Evolutionary conservation across 2,329 filamentous ascomycete genomes (phyloP).

Genomic region (Colletotrichum salicis): DNA sequence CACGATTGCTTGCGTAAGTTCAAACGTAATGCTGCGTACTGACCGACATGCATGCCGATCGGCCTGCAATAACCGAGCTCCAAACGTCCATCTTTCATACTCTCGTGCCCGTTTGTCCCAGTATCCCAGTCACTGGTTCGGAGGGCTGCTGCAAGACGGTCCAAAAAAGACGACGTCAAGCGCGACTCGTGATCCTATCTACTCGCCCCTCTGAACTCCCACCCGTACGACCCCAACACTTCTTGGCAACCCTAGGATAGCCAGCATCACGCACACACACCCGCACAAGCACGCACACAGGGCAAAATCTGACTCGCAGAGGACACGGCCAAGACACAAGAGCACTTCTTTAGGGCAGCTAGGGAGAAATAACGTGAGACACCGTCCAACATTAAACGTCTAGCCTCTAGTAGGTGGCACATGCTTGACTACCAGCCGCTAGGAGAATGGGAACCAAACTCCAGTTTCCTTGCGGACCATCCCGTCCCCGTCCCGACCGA

Average conservation of each 20-base stretch:
- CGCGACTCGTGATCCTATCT: conserved; percentile 14
- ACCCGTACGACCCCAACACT: neutral
- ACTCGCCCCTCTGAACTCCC: neutral
- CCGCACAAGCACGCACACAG: conserved; percentile 17
- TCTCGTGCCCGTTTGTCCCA: neutral
- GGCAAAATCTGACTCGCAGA: conserved; percentile 18
- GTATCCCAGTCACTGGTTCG: conserved; percentile 1
- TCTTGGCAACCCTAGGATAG: conserved; percentile 21
- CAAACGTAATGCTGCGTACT: conserved; percentile 21
- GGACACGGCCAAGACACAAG: conserved; percentile 21
- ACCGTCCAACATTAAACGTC: conserved; percentile 6
- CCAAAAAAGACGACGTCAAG: conserved; percentile 20
- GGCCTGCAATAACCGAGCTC: conserved; percentile 29
- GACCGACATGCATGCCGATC: conserved; percentile 15
- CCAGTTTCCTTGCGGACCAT: conserved; percentile 20
- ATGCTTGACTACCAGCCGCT: neutral
- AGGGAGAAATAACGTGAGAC: conserved; percentile 23
- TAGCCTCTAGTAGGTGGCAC: conserved; percentile 15
- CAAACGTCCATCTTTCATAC: conserved; percentile 3
- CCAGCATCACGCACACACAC: conserved; percentile 4
- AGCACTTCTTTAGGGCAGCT: conserved; percentile 4
- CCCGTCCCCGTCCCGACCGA: conserved; percentile 30
- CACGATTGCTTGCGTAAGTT: conserved; percentile 33
- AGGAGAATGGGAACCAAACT: neutral
- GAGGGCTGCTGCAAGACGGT: neutral